Evolutionary conservation across 805 yeast genomes (phyloP), one percentile per base, ranked within the genome.

Genomic region (Saccharomycopsis sp.): DNA sequence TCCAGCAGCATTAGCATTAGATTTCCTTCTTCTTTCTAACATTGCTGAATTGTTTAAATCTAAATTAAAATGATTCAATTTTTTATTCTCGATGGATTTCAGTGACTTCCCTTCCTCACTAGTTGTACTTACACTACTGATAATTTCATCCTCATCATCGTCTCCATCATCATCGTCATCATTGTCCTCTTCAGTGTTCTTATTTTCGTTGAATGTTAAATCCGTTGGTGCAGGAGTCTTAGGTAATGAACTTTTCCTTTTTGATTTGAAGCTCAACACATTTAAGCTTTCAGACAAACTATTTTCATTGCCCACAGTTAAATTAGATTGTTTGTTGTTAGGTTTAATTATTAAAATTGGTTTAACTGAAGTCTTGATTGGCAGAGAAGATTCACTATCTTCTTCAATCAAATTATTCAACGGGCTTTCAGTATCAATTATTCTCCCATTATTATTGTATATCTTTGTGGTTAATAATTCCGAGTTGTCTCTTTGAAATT

Each of bases 151-250:
- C 19, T 43, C 40, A 16, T 39, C 43, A 13, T 48, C 41, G n/a
- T 44, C 45, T 20, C 32, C 51, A 8, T 39, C 43, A 17, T 43
- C 36, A 17, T 38, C 37, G 13, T 46, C 51, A 8, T 35, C 22
- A 20, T 26, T 17, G 2, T 41, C 49, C 7, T 38, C 37, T 16
- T 34, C 40, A 26, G 27, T 14, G 16, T 16, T 27, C 9, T 6
- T 16, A 4, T 26, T 13, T 14, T 33, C 28, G 11, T 27, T 31
- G 8, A 43, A 49, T 11, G 16, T 31, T 23, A 43, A 5, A 28
- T 49, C 40, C 4, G 27, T 38, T 8, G 52, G 52, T 23, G 38
- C 27, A 5, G 52, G 52, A 19, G 52, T 49, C 31, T 46, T 27
- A 3, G 52, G 52, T 13, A 49, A 21, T 6, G 43, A 17, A 28